A percentile compares a stretch with the other conserved stretches of the same genome.
phyloP scores from a whole-genome alignment of 1,139 yeast genomes.

The Sugiyamaella pinicola region DNA sequence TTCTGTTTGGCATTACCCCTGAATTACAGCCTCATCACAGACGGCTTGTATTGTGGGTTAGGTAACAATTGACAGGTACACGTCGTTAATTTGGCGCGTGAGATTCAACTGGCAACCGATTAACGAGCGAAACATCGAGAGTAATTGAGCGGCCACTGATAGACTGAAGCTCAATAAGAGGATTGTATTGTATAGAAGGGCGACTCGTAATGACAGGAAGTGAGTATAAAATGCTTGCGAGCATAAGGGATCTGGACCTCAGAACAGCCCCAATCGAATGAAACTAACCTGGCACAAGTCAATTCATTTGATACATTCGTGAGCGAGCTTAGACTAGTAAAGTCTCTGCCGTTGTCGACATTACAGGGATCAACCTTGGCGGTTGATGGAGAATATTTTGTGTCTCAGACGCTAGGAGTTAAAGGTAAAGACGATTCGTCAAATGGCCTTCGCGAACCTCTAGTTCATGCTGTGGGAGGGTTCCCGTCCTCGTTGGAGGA shows the following conservation, averaged over 20 bases:
- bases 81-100: conserved; percentile 1
- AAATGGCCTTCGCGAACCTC: conserved; percentile 60
- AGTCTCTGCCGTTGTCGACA: conserved; percentile 63
- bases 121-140: too few species aligned
- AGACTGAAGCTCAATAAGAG: too few species aligned
- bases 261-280: too few species aligned
- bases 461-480: conserved; percentile 80
- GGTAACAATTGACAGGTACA: neutral
- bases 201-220: conserved; percentile 2
- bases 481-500: conserved; percentile 66
- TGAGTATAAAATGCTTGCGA: conserved; percentile 1
- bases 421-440: conserved; percentile 36
- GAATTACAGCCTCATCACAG: neutral
- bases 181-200: neutral
- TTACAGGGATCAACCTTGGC: conserved; percentile 74
- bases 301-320: conserved; percentile 71
- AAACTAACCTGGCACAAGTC: conserved; percentile 44
- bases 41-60: neutral
- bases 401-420: conserved; percentile 55
- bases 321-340: conserved; percentile 67
- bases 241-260: neutral
- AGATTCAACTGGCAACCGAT: neutral
- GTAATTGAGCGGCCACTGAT: neutral
- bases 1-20: neutral
- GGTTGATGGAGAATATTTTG: conserved; percentile 80